Base-by-base conservation (phyloP, 139 green algal species). In the Micractinium conductrix region DNA sequence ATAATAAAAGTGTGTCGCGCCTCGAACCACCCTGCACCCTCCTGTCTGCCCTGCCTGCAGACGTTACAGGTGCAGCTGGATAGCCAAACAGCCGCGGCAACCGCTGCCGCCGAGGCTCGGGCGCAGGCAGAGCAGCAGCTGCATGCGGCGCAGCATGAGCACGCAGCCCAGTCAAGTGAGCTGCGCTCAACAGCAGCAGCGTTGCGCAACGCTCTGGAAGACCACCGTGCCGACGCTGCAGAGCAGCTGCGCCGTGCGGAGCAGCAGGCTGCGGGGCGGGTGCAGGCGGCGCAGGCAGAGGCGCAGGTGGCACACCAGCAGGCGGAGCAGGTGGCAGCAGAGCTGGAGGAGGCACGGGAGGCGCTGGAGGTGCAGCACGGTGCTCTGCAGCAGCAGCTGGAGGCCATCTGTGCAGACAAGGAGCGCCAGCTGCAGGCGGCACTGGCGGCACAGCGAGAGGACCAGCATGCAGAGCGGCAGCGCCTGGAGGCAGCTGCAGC, bases 351-450 rank as follows among this genome's bases (percentile, higher is more conserved):
- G 45, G 78, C 78, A 73, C 35, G 43, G 69, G 80, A 78, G 84
- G 62, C 55, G 5, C 78, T 86, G 58, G 58, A 79, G 58, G 24
- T 81, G 67, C 74, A 83, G 33, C 60, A 85, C 45, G 37, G 26
- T 1, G 30, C 42, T 10, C n/a, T 90, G 60, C 81, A 95, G 90
- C 91, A 92, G 67, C 91, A 91, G 75, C 67, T 94, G 67, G 69
- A 85, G 30, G 62, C 84, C 14, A 74, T 84, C 28, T 87, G 79
- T 33, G 85, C 90, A 10, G 87, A 94, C 53, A 69, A 86, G 48
- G 88, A 91, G 70, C 79, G 88, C 74, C 87, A 90, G 65, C 80
- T 88, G 62, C 48, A 81, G 65, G 86, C 87, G 26, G 88, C 89
- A 74, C 75, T 92, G 48, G 63, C 45, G 50, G 28, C 79, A 88